Evolutionary conservation across 345 rosid genomes (phyloP), one percentile per base, ranked within the genome.

Genomic region (Lepidium sativum): DNA sequence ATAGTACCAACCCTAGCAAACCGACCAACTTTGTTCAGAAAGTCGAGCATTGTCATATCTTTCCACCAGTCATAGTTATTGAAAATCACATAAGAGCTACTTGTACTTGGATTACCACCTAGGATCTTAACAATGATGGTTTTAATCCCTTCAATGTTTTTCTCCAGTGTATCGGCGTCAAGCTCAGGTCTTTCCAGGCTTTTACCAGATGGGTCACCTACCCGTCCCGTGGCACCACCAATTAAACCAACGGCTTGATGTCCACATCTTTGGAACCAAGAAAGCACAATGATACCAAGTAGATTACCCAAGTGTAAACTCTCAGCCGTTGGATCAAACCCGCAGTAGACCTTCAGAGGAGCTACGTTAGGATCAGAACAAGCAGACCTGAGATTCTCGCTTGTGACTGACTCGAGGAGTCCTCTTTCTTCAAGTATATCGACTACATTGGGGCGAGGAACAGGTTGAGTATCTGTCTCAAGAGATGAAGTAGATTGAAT

Each of bases 31-130:
- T 79, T 75, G 74, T 81, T 87, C 51, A 94, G 79, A 69, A 94
- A 89, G 68, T 94, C 96, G 32, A 89, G 81, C 74, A 89, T 69
- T 63, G 47, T 78, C 68, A 89, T 73, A 44, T 87, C 96, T 79
- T 84, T 94, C 99, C 97, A 89, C 97, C 99, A 94, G 43, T 89
- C 96, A 68, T 87, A 89, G 76, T 94, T 94, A 71, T 94, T 89
- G 67, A 89, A 41, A 68, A 87, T 80, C 71, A 59, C 73, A 40
- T 81, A 76, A 5, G 79, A 75, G 70, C 58, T 53, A 35, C 20
- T 8, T 0, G 65, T n/a, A 38, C 65, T 50, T 43, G 14, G 56
- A 11, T 29, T 31, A 15, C 47, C 43, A 54, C 77, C 70, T n/a
- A 89, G 77, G 54, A 92, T 84, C 50, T 74, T 69, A 17, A 72